These are phyloP conservation scores for Cenchrus purpureus DNA, from an alignment of 176 grass and related monocot species.

Conservation along the genomic window DNA sequence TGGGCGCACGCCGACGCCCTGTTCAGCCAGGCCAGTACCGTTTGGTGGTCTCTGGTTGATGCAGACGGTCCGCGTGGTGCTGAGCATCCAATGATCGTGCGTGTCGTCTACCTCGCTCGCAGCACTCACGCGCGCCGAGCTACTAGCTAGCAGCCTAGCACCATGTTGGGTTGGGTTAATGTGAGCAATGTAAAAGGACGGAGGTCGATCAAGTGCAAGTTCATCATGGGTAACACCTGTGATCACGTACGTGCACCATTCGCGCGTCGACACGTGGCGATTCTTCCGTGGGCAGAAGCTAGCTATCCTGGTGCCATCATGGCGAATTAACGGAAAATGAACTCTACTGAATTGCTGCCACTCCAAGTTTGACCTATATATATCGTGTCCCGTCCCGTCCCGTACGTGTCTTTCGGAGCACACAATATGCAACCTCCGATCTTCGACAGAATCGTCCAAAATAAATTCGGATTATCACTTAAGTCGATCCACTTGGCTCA, in stretches of 20 bases:
- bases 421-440: slow-evolving; percentile 1
- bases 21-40: too few species aligned
- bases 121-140: neutral
- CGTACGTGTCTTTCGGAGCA: slow-evolving; percentile 23
- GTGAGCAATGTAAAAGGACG: neutral
- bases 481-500: too few species aligned
- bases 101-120: neutral
- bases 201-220: neutral
- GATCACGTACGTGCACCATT: neutral
- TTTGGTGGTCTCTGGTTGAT: neutral
- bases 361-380: slow-evolving; percentile 9
- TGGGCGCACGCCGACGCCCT: neutral
- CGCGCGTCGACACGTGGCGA: neutral
- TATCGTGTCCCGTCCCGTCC: neutral
- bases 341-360: neutral
- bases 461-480: too few species aligned
- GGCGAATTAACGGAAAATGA: neutral
- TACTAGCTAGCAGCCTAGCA: too few species aligned
- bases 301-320: neutral
- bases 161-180: too few species aligned
- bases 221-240: neutral
- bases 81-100: slow-evolving; percentile 19
- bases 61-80: neutral
- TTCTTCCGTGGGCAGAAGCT: neutral
- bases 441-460: too few species aligned